These are phyloP conservation scores for Amyloporia xantha DNA, from an alignment of 768 basidiomycete species.

Conservation along the genomic window DNA sequence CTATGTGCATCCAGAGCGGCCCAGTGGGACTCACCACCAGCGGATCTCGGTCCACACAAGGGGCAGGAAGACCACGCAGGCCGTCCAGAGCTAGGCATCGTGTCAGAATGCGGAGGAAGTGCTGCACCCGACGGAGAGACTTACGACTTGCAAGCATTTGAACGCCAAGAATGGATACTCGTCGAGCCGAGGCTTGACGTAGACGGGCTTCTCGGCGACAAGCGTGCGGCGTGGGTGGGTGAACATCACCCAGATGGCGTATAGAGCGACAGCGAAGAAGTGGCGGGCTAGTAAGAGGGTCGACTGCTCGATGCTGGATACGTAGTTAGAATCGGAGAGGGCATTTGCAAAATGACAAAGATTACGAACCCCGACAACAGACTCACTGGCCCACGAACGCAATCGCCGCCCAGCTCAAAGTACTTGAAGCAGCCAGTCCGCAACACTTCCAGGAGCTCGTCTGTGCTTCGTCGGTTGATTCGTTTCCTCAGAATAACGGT, in stretches of 20 bases:
- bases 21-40: constrained; percentile 40
- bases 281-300: constrained; percentile 78
- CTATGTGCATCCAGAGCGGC: background rate
- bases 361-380: constrained; percentile 75
- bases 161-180: constrained; percentile 65
- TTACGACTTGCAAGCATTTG: constrained; percentile 62
- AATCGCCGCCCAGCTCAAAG: constrained; percentile 89
- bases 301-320: constrained; percentile 65
- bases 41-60: constrained; percentile 83
- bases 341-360: too few relatives aligned
- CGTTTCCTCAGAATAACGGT: too few relatives aligned
- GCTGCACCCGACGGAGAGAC: constrained; percentile 5
- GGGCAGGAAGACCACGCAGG: constrained; percentile 83
- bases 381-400: constrained; percentile 81
- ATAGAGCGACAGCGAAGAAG: constrained; percentile 95
- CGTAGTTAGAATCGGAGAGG: background rate
- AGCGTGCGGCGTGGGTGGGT: constrained; percentile 43
- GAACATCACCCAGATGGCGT: constrained; percentile 89
- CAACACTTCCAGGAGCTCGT: constrained; percentile 53
- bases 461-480: too few relatives aligned
- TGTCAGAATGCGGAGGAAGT: background rate
- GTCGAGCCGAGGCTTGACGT: constrained; percentile 38
- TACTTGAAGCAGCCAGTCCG: constrained; percentile 93
- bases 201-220: constrained; percentile 31
- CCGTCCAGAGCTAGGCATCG: constrained; percentile 74